Percentiles rank a stretch among this genome's conserved stretches.
phyloP scores from a whole-genome alignment of 129 eudicot species.

The Dittrichia graveolens region DNA sequence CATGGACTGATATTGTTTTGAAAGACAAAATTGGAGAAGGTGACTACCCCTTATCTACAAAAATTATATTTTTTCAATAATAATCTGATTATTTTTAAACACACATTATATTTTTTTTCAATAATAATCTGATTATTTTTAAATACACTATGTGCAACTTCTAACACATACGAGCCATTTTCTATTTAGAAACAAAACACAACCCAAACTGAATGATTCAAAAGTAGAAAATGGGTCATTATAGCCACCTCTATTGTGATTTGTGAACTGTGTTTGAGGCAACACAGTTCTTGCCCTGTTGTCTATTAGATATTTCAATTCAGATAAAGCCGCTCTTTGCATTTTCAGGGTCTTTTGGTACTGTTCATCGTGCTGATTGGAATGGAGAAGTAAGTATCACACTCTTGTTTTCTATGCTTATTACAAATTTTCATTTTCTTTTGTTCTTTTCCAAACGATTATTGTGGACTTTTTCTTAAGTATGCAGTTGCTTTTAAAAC shows the following conservation, averaged over 20 bases:
- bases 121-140: background rate
- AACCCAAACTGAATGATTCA: background rate
- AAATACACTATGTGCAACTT: background rate
- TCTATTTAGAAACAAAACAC: background rate
- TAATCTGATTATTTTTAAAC: background rate
- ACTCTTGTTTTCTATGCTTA: background rate
- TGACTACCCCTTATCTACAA: slow-evolving; percentile 14
- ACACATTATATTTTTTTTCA: too few species aligned
- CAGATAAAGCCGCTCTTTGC: slow-evolving; percentile 8
- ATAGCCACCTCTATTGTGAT: background rate
- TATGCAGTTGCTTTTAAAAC: too few species aligned
- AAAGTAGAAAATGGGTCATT: background rate
- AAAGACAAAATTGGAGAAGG: slow-evolving; percentile 92
- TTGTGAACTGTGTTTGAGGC: background rate
- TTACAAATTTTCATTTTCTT: background rate
- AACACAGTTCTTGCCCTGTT: slow-evolving; percentile 13
- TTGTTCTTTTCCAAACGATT: background rate
- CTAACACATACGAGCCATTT: background rate
- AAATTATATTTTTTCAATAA: too few species aligned
- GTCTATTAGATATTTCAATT: slow-evolving; percentile 15
- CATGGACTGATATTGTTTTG: slow-evolving; percentile 79
- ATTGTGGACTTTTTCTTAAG: background rate
- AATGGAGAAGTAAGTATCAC: slow-evolving; percentile 83
- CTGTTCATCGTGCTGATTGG: slow-evolving; percentile 95
- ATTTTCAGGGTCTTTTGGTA: slow-evolving; percentile 89